Conservation (phyloP, 306 rosid species). For the Bauhinia variegata region DNA sequence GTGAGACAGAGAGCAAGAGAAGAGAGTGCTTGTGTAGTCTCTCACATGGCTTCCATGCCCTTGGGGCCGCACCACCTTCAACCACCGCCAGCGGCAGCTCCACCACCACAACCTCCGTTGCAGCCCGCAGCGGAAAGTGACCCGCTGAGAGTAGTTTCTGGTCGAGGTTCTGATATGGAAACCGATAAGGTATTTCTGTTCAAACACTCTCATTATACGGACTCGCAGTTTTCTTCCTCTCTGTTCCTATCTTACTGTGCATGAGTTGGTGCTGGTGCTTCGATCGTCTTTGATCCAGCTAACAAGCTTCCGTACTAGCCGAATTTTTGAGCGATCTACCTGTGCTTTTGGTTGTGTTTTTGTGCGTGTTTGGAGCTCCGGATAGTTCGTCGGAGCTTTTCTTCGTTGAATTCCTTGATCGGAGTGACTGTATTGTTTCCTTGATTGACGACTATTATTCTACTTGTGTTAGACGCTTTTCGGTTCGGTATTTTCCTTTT, state of each 20-base stretch:
- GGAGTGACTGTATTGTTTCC: conserved; percentile 24
- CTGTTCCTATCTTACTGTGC: not conserved
- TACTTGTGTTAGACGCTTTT: not conserved
- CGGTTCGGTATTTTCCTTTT: not conserved
- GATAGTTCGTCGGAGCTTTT: conserved; percentile 37
- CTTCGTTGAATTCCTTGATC: conserved; percentile 33
- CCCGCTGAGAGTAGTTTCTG: conserved; percentile 43
- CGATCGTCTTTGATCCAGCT: conserved; percentile 64
- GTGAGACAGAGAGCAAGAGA: conserved; percentile 35
- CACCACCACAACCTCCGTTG: conserved; percentile 41
- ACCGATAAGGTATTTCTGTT: conserved; percentile 63
- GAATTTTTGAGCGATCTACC: conserved; percentile 56
- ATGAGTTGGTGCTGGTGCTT: conserved; percentile 28
- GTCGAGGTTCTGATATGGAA: conserved; percentile 60
- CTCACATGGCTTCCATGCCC: conserved; percentile 76
- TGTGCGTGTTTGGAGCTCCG: conserved; percentile 28
- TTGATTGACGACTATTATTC: not conserved
- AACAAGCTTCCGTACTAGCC: conserved; percentile 34
- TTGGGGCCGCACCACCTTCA: conserved; percentile 68
- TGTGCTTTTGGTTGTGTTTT: conserved; percentile 33
- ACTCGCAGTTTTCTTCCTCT: conserved; percentile 13
- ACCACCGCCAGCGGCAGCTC: conserved; percentile 47
- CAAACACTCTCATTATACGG: conserved; percentile 30
- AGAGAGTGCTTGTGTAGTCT: conserved; percentile 21
- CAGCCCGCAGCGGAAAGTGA: conserved; percentile 50